Evolutionary conservation across 176 grass and related monocot species (phyloP).

Genomic region (Triticum dicoccoides): DNA sequence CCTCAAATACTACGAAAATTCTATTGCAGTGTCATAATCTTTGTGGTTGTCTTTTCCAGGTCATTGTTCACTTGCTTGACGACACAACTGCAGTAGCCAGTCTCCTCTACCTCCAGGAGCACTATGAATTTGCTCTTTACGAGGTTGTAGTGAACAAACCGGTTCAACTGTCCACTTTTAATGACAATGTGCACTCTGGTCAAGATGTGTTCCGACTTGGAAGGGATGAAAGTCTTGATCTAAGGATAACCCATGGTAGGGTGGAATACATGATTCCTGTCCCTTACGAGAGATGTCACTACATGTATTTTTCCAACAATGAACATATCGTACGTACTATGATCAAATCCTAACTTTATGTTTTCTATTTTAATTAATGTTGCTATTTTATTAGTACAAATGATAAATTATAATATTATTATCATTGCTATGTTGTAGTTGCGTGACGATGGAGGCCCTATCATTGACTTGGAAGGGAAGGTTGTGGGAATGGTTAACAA

Average conservation of each 20-base stretch:
- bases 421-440: neutral
- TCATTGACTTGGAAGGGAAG: slow-evolving; percentile 1
- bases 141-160: neutral
- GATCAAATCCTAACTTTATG: neutral
- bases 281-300: neutral
- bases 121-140: slow-evolving; percentile 3
- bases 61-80: neutral
- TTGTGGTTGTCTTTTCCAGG: neutral
- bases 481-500: neutral
- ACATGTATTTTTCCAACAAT: neutral
- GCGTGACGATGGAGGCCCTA: neutral
- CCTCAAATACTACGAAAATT: neutral
- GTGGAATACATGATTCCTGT: neutral
- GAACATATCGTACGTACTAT: neutral
- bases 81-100: neutral
- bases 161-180: neutral
- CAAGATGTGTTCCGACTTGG: neutral
- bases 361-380: too few relatives aligned
- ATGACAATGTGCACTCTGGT: neutral
- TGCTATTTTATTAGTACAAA: neutral
- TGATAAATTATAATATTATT: neutral
- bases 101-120: slow-evolving; percentile 5
- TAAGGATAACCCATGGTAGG: neutral
- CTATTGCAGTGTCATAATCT: neutral
- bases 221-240: neutral